Percentiles rank a stretch among this genome's conserved stretches.
phyloP scores from a whole-genome alignment of 1,284 basidiomycete genomes.

The Tremellales sp. region DNA sequence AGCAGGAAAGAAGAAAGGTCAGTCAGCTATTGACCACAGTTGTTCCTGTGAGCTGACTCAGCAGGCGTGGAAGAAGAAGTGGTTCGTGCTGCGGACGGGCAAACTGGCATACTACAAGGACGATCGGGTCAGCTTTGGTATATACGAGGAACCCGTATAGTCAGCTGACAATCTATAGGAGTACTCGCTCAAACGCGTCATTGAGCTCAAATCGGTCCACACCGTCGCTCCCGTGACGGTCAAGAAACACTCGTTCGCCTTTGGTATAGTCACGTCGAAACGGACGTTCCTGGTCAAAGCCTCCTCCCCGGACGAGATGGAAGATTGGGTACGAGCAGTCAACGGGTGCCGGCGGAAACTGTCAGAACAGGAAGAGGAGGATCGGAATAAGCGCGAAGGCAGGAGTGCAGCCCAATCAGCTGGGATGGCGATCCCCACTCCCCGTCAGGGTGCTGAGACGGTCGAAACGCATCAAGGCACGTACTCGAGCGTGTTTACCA shows the following conservation, averaged over 20 bases:
- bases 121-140: conserved; percentile 55
- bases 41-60: background rate
- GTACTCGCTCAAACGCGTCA: conserved; percentile 83
- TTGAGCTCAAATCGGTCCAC: conserved; percentile 85
- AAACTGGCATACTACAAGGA: conserved; percentile 97
- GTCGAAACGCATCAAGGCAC: conserved; percentile 27
- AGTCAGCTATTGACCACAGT: conserved; percentile 22
- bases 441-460: conserved; percentile 5
- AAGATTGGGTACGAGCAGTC: conserved; percentile 79
- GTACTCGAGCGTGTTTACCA: conserved; percentile 18
- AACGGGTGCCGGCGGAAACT: conserved; percentile 69
- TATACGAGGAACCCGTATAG: conserved; percentile 19
- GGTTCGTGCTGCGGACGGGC: conserved; percentile 90
- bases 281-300: conserved; percentile 94
- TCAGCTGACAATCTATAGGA: conserved; percentile 53
- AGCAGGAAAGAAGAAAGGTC: conserved; percentile 94
- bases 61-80: conserved; percentile 97
- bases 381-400: conserved; percentile 13
- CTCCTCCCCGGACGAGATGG: conserved; percentile 63
- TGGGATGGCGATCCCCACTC: conserved; percentile 7
- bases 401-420: conserved; percentile 1
- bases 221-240: conserved; percentile 81
- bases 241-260: conserved; percentile 84
- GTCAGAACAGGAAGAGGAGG: conserved; percentile 47
- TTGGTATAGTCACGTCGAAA: conserved; percentile 85